These are phyloP conservation scores for Sclerotinia spermophila DNA, from an alignment of 2,329 filamentous ascomycete genomes.

Conservation along the genomic window DNA sequence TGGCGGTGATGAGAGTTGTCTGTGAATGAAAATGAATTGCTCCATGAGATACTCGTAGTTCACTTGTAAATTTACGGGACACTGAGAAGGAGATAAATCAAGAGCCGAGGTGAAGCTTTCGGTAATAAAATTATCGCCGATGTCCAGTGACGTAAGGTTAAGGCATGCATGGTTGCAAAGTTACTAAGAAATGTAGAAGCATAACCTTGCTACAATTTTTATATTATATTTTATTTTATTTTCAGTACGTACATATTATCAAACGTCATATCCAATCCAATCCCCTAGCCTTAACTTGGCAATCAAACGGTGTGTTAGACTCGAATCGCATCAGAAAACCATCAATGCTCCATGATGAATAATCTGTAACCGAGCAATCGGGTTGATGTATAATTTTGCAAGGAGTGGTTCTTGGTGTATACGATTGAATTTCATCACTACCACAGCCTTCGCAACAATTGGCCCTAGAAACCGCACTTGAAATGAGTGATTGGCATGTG, in stretches of 20 bases:
- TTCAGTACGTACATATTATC: neutral
- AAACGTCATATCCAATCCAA: neutral
- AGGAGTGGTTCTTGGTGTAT: neutral
- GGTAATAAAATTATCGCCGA: slow-evolving; percentile 9
- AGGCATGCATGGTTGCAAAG: neutral
- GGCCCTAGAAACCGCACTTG: neutral
- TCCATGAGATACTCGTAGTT: slow-evolving; percentile 13
- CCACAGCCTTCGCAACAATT: neutral
- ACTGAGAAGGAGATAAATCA: neutral
- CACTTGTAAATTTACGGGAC: neutral
- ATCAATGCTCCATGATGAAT: neutral
- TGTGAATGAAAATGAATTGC: neutral
- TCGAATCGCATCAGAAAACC: neutral
- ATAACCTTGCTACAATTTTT: no score
- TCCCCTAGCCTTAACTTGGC: neutral
- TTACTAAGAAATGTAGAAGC: neutral
- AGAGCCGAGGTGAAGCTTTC: neutral
- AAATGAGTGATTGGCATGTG: neutral
- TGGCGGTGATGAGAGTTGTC: neutral
- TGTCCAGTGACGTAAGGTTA: neutral
- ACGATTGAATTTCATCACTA: neutral
- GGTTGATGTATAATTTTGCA: neutral
- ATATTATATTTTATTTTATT: no score
- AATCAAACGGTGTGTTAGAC: neutral
- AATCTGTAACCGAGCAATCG: neutral